Evolutionary conservation across 1,284 basidiomycete species (phyloP), one percentile per base, ranked within the genome.

Genomic region (Papiliotrema fonsecae): DNA sequence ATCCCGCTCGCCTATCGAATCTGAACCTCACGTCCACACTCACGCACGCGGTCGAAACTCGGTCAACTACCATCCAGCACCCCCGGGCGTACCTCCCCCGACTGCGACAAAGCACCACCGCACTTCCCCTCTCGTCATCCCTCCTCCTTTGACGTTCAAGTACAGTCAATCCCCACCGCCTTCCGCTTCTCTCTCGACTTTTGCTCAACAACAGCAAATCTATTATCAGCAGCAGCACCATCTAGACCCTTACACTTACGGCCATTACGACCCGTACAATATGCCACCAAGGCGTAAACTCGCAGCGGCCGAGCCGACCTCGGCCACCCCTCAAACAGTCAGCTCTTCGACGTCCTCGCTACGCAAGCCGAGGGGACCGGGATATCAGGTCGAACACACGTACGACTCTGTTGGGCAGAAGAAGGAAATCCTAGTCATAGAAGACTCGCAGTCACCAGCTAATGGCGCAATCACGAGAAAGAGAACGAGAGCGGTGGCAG

Each of bases 371-470:
- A 31, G 46, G 53, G 22, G 43, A 34, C 3, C 45, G 30, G 0
- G 60, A 62, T 4, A 70, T 66, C 42, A 65, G 67, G 13, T 64
- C 44, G 69, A 72, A 52, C 65, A 69, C 44, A 72, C 67, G 2
- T 67, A 63, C 27, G 67, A 70, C 45, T 67, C 66, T 4, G 55
- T 61, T 10, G 69, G 69, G n/a, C 61, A 65, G 40, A 58, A 59
- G 36, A 69, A 69, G 44, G 69, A 72, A 44, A 54, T 72, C 42
- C 67, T 72, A 27, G 67, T 72, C n/a, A 68, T 72, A 13, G 63
- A 72, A 31, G 69, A 72, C 45, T 51, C 55, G 38, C 16, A 62
- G 36, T 56, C 58, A 39, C 53, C 64, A 16, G 55, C 48, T 6
- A 51, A 55, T 14, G 47, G 6, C 7, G 13, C 28, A 11, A 4